Base-by-base conservation (phyloP, 345 rosid species). In the Rhizophora mangle region DNA sequence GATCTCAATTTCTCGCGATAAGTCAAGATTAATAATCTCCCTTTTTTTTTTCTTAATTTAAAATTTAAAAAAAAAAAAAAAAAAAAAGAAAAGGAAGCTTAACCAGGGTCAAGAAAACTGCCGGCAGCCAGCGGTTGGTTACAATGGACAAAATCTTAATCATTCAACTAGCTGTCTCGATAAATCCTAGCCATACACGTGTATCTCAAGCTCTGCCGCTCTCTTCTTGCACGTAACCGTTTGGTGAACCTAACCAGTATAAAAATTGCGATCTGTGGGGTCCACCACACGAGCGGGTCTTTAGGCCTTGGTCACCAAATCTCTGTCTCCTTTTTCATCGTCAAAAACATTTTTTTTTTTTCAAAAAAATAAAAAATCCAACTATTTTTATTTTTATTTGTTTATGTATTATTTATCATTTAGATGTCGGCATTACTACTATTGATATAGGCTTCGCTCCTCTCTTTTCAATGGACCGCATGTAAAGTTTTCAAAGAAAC, bases 271-370 rank as follows among this genome's bases (percentile, higher is more conserved):
- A 22, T 3, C 60, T 24, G 26, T 8, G 78, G 85, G 89, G 70
- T 74, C 84, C 83, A 71, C 90, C 91, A 84, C 96, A 88, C 88
- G 96, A 74, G 61, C 73, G 84, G 76, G 70, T 70, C 67, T 72
- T 22, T 62, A 29, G 55, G 66, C 80, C 87, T 84, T 80, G 80
- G 83, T 81, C 83, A 80, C 66, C 80, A 78, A 70, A 88, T 90
- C 87, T 82, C 79, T 81, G 85, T 83, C 92, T 83, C 4, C 15
- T 10, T 43, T 43, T 37, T 34, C 37, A 34, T 8, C 36, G 8
- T 6, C 1, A 6, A 6, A 34, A 34, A 1, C 1, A 34, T 2
- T 10, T 39, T 39, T 2, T 2, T 9, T 8, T 9, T 7, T 36
- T 6, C 0, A 9, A 10, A 9, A 39, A 10, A 39, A 39, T 39